Evolutionary conservation across 305 asterid genomes (phyloP).

Genomic region (Solanum hybrid): DNA sequence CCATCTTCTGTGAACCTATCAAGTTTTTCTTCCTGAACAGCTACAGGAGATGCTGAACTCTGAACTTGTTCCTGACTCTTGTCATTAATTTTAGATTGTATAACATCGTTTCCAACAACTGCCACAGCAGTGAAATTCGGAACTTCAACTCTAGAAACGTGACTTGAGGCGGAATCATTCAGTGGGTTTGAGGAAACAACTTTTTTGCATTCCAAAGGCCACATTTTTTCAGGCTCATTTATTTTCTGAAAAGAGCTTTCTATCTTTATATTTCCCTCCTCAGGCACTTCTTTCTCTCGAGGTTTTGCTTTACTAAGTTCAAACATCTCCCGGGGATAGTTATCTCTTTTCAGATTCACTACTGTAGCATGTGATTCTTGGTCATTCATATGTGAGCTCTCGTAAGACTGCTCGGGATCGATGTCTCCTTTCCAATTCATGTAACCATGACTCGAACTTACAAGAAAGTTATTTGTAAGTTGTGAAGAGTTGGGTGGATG

Average conservation of each 20-base stretch:
- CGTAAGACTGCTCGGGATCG: conserved; percentile 24
- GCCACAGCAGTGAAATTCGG: conserved; percentile 21
- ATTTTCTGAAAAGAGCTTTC: conserved; percentile 37
- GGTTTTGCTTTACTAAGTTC: conserved; percentile 32
- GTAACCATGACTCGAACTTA: conserved; percentile 27
- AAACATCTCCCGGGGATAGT: conserved; percentile 25
- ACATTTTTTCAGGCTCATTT: conserved; percentile 29
- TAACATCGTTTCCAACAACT: conserved; percentile 20
- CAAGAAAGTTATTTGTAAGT: conserved; percentile 29
- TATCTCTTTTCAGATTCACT: conserved; percentile 26
- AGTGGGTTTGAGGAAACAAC: conserved; percentile 23
- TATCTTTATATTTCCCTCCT: conserved; percentile 29
- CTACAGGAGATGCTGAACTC: conserved; percentile 25
- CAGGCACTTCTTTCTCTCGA: conserved; percentile 33
- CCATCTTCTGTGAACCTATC: conserved; percentile 28
- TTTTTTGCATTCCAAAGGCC: conserved; percentile 32
- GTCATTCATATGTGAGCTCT: conserved; percentile 22
- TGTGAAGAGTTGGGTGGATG: conserved; percentile 34
- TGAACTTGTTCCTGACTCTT: conserved; percentile 28
- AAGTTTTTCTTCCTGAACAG: conserved; percentile 29
- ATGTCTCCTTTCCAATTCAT: conserved; percentile 25
- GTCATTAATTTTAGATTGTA: conserved; percentile 26
- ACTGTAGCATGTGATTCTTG: conserved; percentile 28
- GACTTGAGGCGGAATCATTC: conserved; percentile 17
- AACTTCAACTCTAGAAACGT: conserved; percentile 27